Percentiles rank a stretch among this genome's conserved stretches.
phyloP scores from a whole-genome alignment of 139 green algal species.

The Coelastrella sp. region DNA sequence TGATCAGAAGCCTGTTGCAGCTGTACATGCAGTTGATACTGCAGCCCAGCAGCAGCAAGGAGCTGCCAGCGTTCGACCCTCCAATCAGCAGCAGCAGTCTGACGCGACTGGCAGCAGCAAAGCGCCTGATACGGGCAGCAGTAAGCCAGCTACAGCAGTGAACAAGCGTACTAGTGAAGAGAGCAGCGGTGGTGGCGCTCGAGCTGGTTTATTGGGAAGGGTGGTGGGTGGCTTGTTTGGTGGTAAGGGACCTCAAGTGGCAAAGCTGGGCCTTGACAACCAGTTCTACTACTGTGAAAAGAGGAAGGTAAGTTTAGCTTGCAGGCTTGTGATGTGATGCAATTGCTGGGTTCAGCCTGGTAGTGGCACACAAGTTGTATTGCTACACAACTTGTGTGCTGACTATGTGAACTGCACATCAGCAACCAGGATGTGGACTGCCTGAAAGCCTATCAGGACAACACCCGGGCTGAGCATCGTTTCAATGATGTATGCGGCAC shows the following conservation, averaged over 20 bases:
- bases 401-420: no score
- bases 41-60: not conserved
- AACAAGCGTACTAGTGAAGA: not conserved
- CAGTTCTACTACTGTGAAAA: slow-evolving; percentile 36
- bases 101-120: not conserved
- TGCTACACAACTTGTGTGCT: no score
- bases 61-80: not conserved
- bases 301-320: not conserved
- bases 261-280: slow-evolving; percentile 9
- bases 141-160: not conserved
- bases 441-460: no score
- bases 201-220: not conserved
- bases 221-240: slow-evolving; percentile 19
- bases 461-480: no score
- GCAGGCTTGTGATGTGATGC: not conserved
- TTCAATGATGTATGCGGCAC: no score
- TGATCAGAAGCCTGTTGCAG: not conserved
- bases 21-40: not conserved
- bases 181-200: not conserved
- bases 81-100: slow-evolving; percentile 12
- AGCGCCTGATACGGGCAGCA: not conserved
- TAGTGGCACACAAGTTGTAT: not conserved
- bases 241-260: not conserved
- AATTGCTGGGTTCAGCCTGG: not conserved
- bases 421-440: no score